Base-by-base conservation (phyloP, 345 rosid species). In the Dimocarpus longan region DNA sequence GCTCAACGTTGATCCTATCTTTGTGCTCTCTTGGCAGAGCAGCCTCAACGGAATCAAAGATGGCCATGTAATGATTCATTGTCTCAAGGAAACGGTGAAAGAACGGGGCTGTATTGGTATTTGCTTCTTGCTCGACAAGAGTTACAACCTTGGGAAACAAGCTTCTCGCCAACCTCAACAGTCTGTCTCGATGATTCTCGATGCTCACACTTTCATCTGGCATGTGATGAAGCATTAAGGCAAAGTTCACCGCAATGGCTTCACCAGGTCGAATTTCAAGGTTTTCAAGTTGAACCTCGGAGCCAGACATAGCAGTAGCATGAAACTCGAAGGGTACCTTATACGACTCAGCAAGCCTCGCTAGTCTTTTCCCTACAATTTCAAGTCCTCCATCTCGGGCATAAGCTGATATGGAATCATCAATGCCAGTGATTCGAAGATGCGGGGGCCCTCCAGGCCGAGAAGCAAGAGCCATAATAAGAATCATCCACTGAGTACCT, bases 401-500 rank as follows among this genome's bases (percentile, higher is more conserved):
- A 87, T 85, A 90, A 19, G 97, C 88, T 28, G 99, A 91, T 80
- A 89, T 82, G 1, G 95, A 83, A 77, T 94, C 98, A 79, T 96
- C 98, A 21, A 96, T 92, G 8, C 99, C 98, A 1, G 97, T 94
- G 63, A 96, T 87, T 71, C 95, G 90, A 67, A 96, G 74, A 15
- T 69, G 82, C 1, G 98, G 98, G 28, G 98, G 95, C 44, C 98
- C 98, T 74, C 97, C 97, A 13, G 97, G 95, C 67, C 92, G 86
- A 77, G 91, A 87, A 18, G 97, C 95, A 8, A 96, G 90, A 75
- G 98, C 99, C 82, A 92, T 94, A 78, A 96, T 94, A 63, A 96
- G 86, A 84, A 94, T 96, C 68, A 96, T 76, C 99, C 99, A 96
- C 66, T 96, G 99, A 79, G 84, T 80, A 2, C 99, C 99, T 82